Evolutionary conservation across 1,284 basidiomycete genomes (phyloP).

Genomic region (Mycosarcoma mackinlayi): DNA sequence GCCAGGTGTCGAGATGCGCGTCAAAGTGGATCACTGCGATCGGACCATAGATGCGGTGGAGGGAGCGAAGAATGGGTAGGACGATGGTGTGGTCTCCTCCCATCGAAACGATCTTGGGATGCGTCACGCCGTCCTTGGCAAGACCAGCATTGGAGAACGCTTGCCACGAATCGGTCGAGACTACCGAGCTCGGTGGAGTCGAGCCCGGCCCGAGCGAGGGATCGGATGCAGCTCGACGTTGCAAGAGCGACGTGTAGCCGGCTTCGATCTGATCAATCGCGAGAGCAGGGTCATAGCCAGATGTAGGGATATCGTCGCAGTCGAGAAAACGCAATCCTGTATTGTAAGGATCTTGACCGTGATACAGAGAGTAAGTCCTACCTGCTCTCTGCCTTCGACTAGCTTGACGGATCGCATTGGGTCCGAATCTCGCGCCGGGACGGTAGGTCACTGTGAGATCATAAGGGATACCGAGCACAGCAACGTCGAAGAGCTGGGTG

Average conservation of each 20-base stretch:
- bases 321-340: constrained; percentile 47
- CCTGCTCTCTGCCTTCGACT: constrained; percentile 47
- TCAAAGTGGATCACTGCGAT: constrained; percentile 70
- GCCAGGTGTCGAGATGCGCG: constrained; percentile 74
- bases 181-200: constrained; percentile 9
- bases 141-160: constrained; percentile 69
- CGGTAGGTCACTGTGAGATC: constrained; percentile 53
- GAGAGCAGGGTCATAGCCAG: constrained; percentile 42
- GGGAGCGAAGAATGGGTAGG: constrained; percentile 70
- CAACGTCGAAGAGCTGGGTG: constrained; percentile 42
- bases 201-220: constrained; percentile 4
- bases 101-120: constrained; percentile 69
- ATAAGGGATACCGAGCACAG: constrained; percentile 52
- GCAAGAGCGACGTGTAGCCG: constrained; percentile 30
- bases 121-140: constrained; percentile 45
- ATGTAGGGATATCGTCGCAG: constrained; percentile 52
- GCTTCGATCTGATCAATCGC: constrained; percentile 57
- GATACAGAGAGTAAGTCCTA: constrained; percentile 35
- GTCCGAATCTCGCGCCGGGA: constrained; percentile 49
- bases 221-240: constrained; percentile 25
- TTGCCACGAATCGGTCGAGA: constrained; percentile 31
- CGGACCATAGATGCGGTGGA: constrained; percentile 69
- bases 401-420: constrained; percentile 43
- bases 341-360: constrained; percentile 44
- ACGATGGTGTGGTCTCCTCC: constrained; percentile 71